phyloP scores from a whole-genome alignment of 768 basidiomycete species.

The Boletus insuetus region DNA sequence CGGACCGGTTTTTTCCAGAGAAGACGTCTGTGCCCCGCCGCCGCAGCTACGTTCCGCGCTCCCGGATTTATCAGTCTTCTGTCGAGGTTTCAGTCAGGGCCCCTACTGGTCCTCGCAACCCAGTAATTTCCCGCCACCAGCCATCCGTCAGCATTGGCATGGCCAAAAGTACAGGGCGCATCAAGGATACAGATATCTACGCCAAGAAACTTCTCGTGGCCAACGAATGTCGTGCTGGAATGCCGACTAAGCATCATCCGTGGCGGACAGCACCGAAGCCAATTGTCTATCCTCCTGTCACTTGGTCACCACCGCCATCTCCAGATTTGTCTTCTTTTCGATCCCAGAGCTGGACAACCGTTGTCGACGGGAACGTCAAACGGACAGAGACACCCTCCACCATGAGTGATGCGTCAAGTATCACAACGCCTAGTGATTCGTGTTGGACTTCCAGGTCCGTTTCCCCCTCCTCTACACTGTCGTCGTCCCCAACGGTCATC shows the following conservation, averaged over 20 bases:
- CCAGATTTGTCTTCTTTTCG: constrained; percentile 4
- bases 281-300: neutral
- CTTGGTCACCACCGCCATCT: neutral
- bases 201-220: too few species aligned
- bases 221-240: too few species aligned
- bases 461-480: neutral
- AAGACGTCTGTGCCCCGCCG: neutral
- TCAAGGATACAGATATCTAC: too few species aligned
- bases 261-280: neutral
- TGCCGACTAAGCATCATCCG: neutral
- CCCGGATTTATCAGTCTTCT: too few species aligned
- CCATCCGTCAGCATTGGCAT: too few species aligned
- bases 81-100: too few species aligned
- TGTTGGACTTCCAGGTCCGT: neutral
- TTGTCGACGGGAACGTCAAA: neutral
- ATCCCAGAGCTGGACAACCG: constrained; percentile 6
- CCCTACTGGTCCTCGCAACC: too few species aligned
- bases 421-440: neutral
- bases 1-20: neutral
- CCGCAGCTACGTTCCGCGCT: too few species aligned
- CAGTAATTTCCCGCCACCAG: too few species aligned
- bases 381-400: neutral
- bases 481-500: neutral
- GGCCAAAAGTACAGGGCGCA: too few species aligned
- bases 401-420: too few species aligned